Conservation (phyloP, 177 flowering plant genomes). For the Vitis hybrid region DNA sequence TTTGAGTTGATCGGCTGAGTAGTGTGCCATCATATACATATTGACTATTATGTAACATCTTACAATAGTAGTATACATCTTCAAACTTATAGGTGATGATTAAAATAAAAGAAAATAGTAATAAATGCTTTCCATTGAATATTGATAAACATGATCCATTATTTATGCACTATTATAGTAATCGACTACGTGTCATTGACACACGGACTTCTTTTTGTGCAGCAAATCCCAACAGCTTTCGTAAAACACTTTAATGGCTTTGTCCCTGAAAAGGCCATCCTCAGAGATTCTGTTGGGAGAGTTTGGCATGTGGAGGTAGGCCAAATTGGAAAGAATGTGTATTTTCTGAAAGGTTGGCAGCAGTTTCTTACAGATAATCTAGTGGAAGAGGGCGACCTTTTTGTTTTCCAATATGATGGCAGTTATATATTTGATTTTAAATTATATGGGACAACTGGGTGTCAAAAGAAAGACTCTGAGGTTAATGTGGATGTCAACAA, state of each 20-base stretch:
- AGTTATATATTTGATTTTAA: slow-evolving; percentile 12
- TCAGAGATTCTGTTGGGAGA: slow-evolving; percentile 4
- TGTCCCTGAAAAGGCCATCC: slow-evolving; percentile 7
- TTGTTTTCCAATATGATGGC: slow-evolving; percentile 19
- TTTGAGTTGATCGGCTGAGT: not conserved
- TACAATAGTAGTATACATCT: not conserved
- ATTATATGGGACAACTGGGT: slow-evolving; percentile 16
- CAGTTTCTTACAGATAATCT: slow-evolving; percentile 14
- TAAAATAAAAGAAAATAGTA: not conserved
- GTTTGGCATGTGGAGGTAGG: slow-evolving; percentile 16
- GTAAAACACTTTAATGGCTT: not conserved
- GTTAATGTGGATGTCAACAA: too few relatives aligned
- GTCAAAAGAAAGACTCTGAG: slow-evolving; percentile 11
- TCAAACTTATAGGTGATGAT: not conserved
- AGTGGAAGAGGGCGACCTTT: slow-evolving; percentile 16
- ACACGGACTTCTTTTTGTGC: not conserved
- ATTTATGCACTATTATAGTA: not conserved
- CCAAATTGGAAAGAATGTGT: not conserved
- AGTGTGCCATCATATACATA: not conserved
- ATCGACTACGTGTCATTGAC: not conserved
- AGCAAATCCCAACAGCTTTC: slow-evolving; percentile 7
- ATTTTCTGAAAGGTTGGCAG: slow-evolving; percentile 22
- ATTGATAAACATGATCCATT: not conserved
- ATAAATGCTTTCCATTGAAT: not conserved
- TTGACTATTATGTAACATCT: not conserved